Percentiles rank a stretch among this genome's conserved stretches.
Evolutionary conservation across 805 yeast genomes (phyloP).

Genomic region (Saccharomycopsis lassenensis): DNA sequence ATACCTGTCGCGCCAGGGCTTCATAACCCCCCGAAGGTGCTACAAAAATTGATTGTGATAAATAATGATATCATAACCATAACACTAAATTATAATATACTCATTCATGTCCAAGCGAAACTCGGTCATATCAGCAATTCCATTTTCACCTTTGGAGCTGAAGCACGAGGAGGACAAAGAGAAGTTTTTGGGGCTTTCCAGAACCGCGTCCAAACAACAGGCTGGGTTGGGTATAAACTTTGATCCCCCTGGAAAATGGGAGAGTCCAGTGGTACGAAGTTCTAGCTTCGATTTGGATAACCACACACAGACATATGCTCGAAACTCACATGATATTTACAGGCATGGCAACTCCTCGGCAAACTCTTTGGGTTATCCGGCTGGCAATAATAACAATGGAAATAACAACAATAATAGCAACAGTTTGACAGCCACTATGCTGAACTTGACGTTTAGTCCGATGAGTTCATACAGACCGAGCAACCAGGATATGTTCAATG

Average conservation of each 20-base stretch:
- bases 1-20: no score
- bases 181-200: background rate
- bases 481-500: slow-evolving; percentile 4
- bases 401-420: background rate
- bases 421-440: slow-evolving; percentile 9
- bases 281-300: slow-evolving; percentile 1
- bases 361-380: slow-evolving; percentile 1
- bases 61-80: no score
- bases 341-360: slow-evolving; percentile 10
- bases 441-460: slow-evolving; percentile 17
- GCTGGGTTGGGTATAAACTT: slow-evolving; percentile 11
- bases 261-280: slow-evolving; percentile 2
- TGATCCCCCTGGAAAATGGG: slow-evolving; percentile 2
- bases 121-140: no score
- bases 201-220: background rate
- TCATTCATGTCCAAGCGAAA: no score
- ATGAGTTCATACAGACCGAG: slow-evolving; percentile 11
- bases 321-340: slow-evolving; percentile 10
- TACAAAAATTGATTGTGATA: no score
- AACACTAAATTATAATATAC: no score
- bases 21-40: no score
- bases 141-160: background rate
- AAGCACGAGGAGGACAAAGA: background rate
- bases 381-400: slow-evolving; percentile 1
- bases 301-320: slow-evolving; percentile 8